Percentiles rank a stretch among this genome's conserved stretches.
Conservation (phyloP, 257 asterid genomes). For the Thymus mandschuricus region DNA sequence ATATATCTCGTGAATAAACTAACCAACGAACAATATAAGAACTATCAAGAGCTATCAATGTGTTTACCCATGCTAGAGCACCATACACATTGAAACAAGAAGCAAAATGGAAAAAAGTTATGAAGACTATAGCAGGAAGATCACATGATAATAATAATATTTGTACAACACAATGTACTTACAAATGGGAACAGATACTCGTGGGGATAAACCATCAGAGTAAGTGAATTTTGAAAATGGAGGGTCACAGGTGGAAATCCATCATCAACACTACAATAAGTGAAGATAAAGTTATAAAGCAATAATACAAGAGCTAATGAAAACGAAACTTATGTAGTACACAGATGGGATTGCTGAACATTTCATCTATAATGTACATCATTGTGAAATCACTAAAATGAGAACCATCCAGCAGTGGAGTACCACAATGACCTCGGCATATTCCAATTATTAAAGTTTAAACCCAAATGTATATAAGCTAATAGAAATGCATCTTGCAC, state of each 20-base stretch:
- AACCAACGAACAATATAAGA: constrained; percentile 12
- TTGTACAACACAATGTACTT: constrained; percentile 46
- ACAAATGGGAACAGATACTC: constrained; percentile 95
- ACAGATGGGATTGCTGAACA: background rate
- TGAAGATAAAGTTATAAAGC: constrained; percentile 31
- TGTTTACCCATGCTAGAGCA: constrained; percentile 11
- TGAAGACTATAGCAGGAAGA: constrained; percentile 2
- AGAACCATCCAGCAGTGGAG: constrained; percentile 17
- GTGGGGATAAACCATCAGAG: constrained; percentile 83
- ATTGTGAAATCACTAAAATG: constrained; percentile 9
- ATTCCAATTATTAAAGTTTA: background rate
- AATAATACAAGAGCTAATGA: constrained; percentile 8
- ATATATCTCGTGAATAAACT: constrained; percentile 17
- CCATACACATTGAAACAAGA: constrained; percentile 13
- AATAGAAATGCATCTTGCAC: background rate
- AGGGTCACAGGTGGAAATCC: constrained; percentile 86
- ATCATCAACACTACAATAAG: constrained; percentile 85
- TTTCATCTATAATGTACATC: constrained; percentile 2
- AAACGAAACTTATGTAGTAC: background rate
- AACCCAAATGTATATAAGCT: constrained; percentile 15
- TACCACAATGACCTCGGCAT: background rate
- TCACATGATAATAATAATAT: constrained; percentile 24
- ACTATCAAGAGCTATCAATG: constrained; percentile 1
- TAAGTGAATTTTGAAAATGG: constrained; percentile 82
- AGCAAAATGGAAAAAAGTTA: constrained; percentile 11